phyloP scores from a whole-genome alignment of 176 grass and related monocot genomes.

The Melocanna baccifera region DNA sequence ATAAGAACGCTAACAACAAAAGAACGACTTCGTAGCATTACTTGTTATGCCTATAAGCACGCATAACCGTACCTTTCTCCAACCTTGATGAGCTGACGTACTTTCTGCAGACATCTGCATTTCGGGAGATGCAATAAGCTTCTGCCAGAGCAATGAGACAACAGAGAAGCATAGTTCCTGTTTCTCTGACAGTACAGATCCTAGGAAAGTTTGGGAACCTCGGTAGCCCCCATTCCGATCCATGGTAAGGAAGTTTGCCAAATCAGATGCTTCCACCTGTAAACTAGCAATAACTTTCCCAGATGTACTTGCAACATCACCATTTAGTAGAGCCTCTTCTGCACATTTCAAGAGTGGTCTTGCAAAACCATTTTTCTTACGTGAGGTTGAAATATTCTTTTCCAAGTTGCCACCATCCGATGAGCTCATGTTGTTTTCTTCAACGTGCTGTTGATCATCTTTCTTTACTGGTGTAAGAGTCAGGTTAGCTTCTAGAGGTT shows the following conservation, averaged over 20 bases:
- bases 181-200: slow-evolving; percentile 85
- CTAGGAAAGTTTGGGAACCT: slow-evolving; percentile 73
- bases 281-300: slow-evolving; percentile 68
- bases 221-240: slow-evolving; percentile 81
- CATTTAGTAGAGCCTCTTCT: slow-evolving; percentile 43
- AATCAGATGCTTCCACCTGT: slow-evolving; percentile 82
- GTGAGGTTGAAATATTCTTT: slow-evolving; percentile 46
- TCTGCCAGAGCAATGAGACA: slow-evolving; percentile 94
- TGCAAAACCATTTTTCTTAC: slow-evolving; percentile 48
- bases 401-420: slow-evolving; percentile 27
- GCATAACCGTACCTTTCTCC: slow-evolving; percentile 70
- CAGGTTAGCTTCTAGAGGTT: slow-evolving; percentile 83
- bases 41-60: slow-evolving; percentile 15
- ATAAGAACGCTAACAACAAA: slow-evolving; percentile 22
- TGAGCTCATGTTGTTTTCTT: slow-evolving; percentile 43
- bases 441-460: slow-evolving; percentile 35
- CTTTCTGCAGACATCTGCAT: slow-evolving; percentile 97
- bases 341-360: slow-evolving; percentile 46
- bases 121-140: slow-evolving; percentile 90
- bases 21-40: neutral
- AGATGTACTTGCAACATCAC: slow-evolving; percentile 62
- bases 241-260: slow-evolving; percentile 97
- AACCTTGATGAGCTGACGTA: slow-evolving; percentile 99
- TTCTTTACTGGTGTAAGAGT: slow-evolving; percentile 55
- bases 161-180: slow-evolving; percentile 96